phyloP scores from a whole-genome alignment of 352 stramenopile species.

The Phytophthora pseudosyringae region DNA sequence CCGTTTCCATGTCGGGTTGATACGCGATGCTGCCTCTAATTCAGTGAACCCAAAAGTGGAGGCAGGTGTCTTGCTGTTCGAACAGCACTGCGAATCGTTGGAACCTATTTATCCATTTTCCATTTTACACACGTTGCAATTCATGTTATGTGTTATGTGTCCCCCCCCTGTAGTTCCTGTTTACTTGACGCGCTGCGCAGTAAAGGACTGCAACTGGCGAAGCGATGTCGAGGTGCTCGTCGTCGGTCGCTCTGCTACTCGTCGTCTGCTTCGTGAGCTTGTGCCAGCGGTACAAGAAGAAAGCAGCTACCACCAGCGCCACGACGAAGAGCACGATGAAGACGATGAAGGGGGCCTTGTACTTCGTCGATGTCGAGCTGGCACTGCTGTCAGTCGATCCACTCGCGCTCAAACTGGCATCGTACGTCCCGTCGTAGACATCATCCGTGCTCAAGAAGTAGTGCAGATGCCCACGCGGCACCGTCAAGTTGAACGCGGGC shows the following conservation, averaged over 20 bases:
- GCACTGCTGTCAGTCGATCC: background rate
- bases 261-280: conserved; percentile 20
- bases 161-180: background rate
- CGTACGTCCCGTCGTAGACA: conserved; percentile 42
- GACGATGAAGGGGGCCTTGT: conserved; percentile 52
- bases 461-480: conserved; percentile 11
- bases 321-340: conserved; percentile 49
- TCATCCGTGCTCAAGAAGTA: conserved; percentile 41
- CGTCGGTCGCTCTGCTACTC: conserved; percentile 7
- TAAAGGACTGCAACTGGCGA: background rate
- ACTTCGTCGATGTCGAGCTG: conserved; percentile 24
- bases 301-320: conserved; percentile 22
- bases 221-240: conserved; percentile 15
- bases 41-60: background rate
- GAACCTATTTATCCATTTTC: no score
- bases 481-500: conserved; percentile 33
- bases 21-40: conserved; percentile 8
- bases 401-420: conserved; percentile 15
- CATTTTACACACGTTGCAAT: background rate
- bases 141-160: background rate
- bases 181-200: background rate
- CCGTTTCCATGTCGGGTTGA: conserved; percentile 1
- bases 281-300: conserved; percentile 33
- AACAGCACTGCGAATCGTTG: background rate
- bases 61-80: background rate